Evolutionary conservation across 805 yeast genomes (phyloP).

Genomic region (Metschnikowia reukaufii): DNA sequence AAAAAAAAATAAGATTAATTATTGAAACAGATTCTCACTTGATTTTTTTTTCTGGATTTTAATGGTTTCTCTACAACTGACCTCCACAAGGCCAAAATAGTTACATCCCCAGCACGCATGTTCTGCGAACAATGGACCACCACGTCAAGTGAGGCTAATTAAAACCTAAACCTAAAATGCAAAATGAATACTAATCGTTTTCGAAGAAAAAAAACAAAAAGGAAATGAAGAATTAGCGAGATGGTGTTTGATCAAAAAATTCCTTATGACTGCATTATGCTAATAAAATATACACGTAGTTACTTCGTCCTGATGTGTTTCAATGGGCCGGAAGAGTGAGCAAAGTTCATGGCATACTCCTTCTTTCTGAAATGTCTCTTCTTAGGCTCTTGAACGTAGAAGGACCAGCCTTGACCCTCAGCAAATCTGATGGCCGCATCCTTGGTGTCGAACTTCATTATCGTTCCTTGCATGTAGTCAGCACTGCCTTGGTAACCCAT

Average conservation of each 20-base stretch:
- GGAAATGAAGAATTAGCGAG: background rate
- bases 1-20: too few species aligned
- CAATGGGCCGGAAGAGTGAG: slow-evolving; percentile 66
- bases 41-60: too few species aligned
- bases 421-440: slow-evolving; percentile 81
- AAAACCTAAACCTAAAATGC: background rate
- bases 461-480: slow-evolving; percentile 80
- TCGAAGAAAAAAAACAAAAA: background rate
- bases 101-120: background rate
- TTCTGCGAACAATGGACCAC: background rate
- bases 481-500: slow-evolving; percentile 82
- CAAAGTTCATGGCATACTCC: slow-evolving; percentile 71
- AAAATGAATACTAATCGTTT: too few species aligned
- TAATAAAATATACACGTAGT: slow-evolving; percentile 5
- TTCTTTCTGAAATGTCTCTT: slow-evolving; percentile 70
- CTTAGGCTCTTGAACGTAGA: slow-evolving; percentile 79
- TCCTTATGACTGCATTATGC: slow-evolving; percentile 13
- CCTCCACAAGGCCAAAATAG: too few species aligned
- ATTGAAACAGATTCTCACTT: too few species aligned
- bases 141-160: background rate
- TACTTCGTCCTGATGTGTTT: slow-evolving; percentile 82
- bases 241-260: background rate
- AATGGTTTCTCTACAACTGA: too few species aligned
- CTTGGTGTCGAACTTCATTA: slow-evolving; percentile 68
- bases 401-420: slow-evolving; percentile 82